Conservation (phyloP, 2,329 filamentous ascomycete genomes). For the Alternaria angustiovoidea region DNA sequence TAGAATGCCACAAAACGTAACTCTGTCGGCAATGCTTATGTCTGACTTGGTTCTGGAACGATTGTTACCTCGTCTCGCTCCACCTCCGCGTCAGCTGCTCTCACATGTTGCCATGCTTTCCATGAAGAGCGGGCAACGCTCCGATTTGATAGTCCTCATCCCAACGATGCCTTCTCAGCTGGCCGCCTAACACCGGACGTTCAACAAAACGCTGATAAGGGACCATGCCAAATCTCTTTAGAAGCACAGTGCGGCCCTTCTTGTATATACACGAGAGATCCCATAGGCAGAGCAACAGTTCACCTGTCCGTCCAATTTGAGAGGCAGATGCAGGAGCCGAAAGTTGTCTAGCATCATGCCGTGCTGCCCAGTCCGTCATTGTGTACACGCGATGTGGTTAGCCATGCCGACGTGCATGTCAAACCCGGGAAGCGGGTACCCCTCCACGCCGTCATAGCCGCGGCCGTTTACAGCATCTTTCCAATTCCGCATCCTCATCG, state of each 20-base stretch:
- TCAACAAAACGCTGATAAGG: conserved; percentile 11
- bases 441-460: conserved; percentile 33
- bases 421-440: conserved; percentile 36
- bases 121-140: conserved; percentile 8
- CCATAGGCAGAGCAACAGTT: conserved; percentile 1
- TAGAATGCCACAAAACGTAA: conserved; percentile 30
- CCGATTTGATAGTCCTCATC: conserved; percentile 11
- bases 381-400: conserved; percentile 22
- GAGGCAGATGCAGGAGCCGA: conserved; percentile 22
- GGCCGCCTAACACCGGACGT: conserved; percentile 3
- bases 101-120: conserved; percentile 14
- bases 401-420: conserved; percentile 27
- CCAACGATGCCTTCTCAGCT: conserved; percentile 10
- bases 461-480: conserved; percentile 27
- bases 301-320: conserved; percentile 13
- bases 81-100: conserved; percentile 33
- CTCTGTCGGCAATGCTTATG: conserved; percentile 15
- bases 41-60: conserved; percentile 28
- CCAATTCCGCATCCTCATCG: conserved; percentile 8
- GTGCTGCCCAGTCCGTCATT: conserved; percentile 48
- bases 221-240: neutral
- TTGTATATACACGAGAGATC: neutral
- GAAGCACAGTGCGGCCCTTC: conserved; percentile 2
- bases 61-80: conserved; percentile 20
- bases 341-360: conserved; percentile 34